Base-by-base conservation (phyloP, 225 moss, liverwort and hornwort species). In the Straminergon stramineum region DNA sequence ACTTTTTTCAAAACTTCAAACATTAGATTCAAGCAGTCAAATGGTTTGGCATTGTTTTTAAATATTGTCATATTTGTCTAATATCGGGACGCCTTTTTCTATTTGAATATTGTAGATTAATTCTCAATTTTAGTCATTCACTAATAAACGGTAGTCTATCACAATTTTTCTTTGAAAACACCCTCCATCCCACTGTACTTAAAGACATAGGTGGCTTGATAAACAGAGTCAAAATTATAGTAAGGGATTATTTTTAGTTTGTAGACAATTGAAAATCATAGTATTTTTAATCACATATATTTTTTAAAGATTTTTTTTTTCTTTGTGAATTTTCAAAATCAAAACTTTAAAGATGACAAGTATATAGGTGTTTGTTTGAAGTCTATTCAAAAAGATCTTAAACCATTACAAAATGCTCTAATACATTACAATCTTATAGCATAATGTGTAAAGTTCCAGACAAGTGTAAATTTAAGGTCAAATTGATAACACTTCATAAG, bases 141-240 rank as follows among this genome's bases (percentile, higher is more conserved):
- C 18, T 18, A 1, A 11, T 7, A 48, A 11, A 17, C 27, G 3
- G 6, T 17, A 74, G 45, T 28, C 28, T 30, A 16, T 10, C 2
- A 45, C 6, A 45, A 45, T 17, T 6, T 45, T 6, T 45, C 16
- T 73, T 17, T 0, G 27, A 14, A 43, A 73, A 43, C 4, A 11
- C 17, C 28, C 4, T 74, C 0, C 1, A 3, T 43, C 10, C 6
- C 6, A 28, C 4, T 9, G 0, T 5, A 2, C 45, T 48, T 18
- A 6, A 0, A 4, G 0, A 2, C 9, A 75, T 11, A 48, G 11
- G 10, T 30, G 48, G 2, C 2, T 18, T 4, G 0, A 75, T 30
- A 48, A 48, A 48, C 31, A 75, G 16, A 43, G 9, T 15, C 43
- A 15, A 43, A 73, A 73, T 26, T 43, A 73, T 16, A 26, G 28